These are phyloP conservation scores for Tetracladium maxilliforme DNA, from an alignment of 2,329 filamentous ascomycete species.

Conservation along the genomic window DNA sequence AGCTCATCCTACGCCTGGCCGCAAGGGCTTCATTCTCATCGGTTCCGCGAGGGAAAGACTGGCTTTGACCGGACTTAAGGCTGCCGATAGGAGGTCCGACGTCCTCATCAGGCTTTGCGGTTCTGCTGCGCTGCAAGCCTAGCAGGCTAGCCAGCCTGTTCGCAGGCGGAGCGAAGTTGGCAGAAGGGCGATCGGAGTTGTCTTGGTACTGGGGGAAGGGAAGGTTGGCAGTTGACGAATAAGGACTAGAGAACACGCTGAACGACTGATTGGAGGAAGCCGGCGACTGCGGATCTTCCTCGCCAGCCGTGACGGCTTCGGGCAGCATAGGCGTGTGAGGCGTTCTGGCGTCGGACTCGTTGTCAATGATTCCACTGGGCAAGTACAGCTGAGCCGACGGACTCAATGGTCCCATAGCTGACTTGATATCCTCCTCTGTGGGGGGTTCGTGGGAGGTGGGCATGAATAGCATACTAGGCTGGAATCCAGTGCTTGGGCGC, in stretches of 20 bases:
- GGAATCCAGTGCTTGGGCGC: too few species aligned
- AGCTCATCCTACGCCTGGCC: constrained; percentile 41
- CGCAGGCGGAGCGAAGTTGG: neutral
- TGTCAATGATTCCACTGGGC: constrained; percentile 46
- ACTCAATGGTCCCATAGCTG: too few species aligned
- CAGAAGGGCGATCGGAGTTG: neutral
- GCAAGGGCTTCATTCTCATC: constrained; percentile 38
- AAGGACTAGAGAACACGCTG: constrained; percentile 45
- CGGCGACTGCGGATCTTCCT: constrained; percentile 42
- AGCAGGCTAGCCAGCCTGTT: neutral
- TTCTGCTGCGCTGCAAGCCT: constrained; percentile 41
- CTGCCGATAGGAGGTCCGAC: constrained; percentile 53
- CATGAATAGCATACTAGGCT: too few species aligned
- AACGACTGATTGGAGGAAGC: constrained; percentile 40
- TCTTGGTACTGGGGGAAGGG: constrained; percentile 37
- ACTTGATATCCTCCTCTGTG: too few species aligned
- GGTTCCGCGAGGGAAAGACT: constrained; percentile 54
- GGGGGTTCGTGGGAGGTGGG: too few species aligned
- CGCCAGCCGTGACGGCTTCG: too few species aligned
- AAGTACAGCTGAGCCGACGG: too few species aligned
- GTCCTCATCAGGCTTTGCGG: constrained; percentile 43
- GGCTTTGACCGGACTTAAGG: constrained; percentile 58
- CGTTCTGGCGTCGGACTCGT: constrained; percentile 32
- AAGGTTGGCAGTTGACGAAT: constrained; percentile 42
- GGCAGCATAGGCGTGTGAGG: too few species aligned